Evolutionary conservation across 495 filamentous ascomycete species (phyloP).

Genomic region (Annulohypoxylon moriforme): DNA sequence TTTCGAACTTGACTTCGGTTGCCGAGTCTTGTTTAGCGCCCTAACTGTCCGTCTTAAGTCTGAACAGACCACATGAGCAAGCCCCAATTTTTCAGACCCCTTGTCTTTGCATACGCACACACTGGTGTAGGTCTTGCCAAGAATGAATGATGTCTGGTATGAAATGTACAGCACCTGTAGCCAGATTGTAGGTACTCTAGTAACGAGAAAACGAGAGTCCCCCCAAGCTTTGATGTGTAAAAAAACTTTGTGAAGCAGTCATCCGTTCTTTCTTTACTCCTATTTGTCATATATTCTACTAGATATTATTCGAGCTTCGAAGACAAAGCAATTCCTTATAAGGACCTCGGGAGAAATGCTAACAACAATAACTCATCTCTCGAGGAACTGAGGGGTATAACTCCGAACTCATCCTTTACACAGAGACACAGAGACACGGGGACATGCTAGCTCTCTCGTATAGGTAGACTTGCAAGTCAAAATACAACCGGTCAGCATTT

Average conservation of each 20-base stretch:
- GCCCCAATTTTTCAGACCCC: slow-evolving; percentile 41
- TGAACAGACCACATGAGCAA: slow-evolving; percentile 47
- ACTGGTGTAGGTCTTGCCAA: slow-evolving; percentile 42
- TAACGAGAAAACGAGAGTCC: slow-evolving; percentile 3
- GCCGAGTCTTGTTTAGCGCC: slow-evolving; percentile 47
- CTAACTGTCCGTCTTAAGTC: slow-evolving; percentile 42
- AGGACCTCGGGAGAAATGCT: slow-evolving; percentile 5
- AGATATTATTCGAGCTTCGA: slow-evolving; percentile 15
- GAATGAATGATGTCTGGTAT: slow-evolving; percentile 35
- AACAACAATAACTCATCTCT: neutral
- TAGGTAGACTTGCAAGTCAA: slow-evolving; percentile 1
- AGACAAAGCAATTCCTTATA: slow-evolving; percentile 18
- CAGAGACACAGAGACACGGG: neutral
- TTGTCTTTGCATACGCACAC: slow-evolving; percentile 38
- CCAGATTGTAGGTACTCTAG: slow-evolving; percentile 15
- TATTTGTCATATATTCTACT: slow-evolving; percentile 11
- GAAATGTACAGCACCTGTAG: slow-evolving; percentile 8
- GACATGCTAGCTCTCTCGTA: slow-evolving; percentile 2
- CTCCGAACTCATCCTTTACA: neutral
- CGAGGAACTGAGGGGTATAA: neutral
- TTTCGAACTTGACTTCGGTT: slow-evolving; percentile 36
- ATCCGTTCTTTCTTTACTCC: slow-evolving; percentile 24
- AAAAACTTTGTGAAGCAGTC: slow-evolving; percentile 7
- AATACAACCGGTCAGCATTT: slow-evolving; percentile 16
- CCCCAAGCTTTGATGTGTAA: slow-evolving; percentile 10